phyloP scores from a whole-genome alignment of 2,329 filamentous ascomycete species.

The Fusarium sp. region DNA sequence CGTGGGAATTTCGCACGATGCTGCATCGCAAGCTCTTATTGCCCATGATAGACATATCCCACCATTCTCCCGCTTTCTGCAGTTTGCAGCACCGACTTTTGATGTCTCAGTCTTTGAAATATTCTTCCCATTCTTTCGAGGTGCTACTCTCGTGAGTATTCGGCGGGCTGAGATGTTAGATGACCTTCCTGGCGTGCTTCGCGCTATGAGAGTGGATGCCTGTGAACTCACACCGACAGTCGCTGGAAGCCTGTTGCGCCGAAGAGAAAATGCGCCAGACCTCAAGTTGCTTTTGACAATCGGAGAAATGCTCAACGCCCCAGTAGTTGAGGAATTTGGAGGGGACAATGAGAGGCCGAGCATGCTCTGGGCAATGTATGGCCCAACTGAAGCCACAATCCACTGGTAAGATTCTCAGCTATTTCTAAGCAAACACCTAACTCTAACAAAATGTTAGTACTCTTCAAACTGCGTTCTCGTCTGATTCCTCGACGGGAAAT shows the following conservation, averaged over 20 bases:
- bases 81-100: conserved; percentile 92
- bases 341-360: conserved; percentile 59
- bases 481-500: conserved; percentile 65
- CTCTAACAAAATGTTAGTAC: conserved; percentile 59
- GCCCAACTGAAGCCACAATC: conserved; percentile 89
- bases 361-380: conserved; percentile 92
- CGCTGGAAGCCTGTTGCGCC: conserved; percentile 76
- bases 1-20: conserved; percentile 80
- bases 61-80: conserved; percentile 78
- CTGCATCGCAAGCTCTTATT: conserved; percentile 81
- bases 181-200: conserved; percentile 75
- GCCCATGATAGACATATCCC: conserved; percentile 84
- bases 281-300: conserved; percentile 82
- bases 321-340: conserved; percentile 82
- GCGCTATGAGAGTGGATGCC: conserved; percentile 74
- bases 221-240: conserved; percentile 92
- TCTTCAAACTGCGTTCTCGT: conserved; percentile 69
- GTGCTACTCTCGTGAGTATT: conserved; percentile 76
- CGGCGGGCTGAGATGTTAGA: conserved; percentile 75
- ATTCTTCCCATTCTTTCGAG: conserved; percentile 83
- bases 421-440: not conserved
- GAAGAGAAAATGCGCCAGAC: conserved; percentile 70
- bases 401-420: conserved; percentile 67
- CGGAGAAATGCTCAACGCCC: conserved; percentile 87
- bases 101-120: conserved; percentile 96